Conservation (phyloP, 768 basidiomycete species). For the Lepiota venenata region DNA sequence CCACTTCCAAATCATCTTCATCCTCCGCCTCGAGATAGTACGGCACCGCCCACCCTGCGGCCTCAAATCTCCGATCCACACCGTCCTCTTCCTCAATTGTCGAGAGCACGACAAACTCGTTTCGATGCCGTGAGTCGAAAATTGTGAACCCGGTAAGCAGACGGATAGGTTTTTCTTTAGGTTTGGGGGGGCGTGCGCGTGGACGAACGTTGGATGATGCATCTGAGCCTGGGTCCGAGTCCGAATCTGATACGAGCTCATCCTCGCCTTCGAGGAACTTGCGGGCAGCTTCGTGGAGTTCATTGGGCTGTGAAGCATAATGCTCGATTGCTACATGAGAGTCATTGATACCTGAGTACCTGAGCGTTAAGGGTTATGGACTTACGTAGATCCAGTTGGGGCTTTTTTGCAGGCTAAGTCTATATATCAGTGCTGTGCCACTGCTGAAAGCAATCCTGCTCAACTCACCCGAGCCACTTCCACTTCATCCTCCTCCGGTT, state of each 20-base stretch:
- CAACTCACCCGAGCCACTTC: conserved; percentile 4
- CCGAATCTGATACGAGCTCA: background rate
- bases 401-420: conserved; percentile 3
- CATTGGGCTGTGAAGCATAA: background rate
- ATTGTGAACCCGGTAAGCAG: conserved; percentile 55
- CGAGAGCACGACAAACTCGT: conserved; percentile 45
- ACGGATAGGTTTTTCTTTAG: conserved; percentile 22
- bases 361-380: background rate
- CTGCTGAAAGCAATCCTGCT: background rate
- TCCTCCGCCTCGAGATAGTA: conserved; percentile 47
- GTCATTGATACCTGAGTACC: background rate
- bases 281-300: background rate
- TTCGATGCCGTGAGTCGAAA: conserved; percentile 49
- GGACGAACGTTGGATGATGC: background rate
- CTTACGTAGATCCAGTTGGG: conserved; percentile 10
- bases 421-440: background rate
- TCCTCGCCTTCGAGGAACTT: conserved; percentile 10
- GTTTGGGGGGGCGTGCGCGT: background rate
- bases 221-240: background rate
- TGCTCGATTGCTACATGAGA: conserved; percentile 1
- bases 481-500: background rate
- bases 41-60: conserved; percentile 50
- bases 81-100: conserved; percentile 42
- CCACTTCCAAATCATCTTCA: conserved; percentile 48
- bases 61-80: conserved; percentile 41